Evolutionary conservation across 2,329 filamentous ascomycete genomes (phyloP).

Genomic region (Exophiala spinifera): DNA sequence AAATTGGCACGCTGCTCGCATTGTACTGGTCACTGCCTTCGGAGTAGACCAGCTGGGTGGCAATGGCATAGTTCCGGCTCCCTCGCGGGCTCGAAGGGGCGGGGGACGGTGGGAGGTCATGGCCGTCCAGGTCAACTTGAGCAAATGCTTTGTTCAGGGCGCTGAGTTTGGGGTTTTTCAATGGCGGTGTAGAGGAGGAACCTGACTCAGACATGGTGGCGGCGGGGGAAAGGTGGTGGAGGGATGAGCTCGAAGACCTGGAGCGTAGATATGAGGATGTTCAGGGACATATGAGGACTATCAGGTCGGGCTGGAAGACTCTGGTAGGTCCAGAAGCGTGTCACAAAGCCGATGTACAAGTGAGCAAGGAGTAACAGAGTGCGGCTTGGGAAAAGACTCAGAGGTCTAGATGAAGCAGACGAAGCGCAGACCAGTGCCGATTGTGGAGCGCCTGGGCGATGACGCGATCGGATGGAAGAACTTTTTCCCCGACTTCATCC

Average conservation of each 20-base stretch:
- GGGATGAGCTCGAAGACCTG: conserved; percentile 30
- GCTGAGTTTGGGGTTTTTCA: conserved; percentile 31
- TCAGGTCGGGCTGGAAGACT: neutral
- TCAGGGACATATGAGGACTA: conserved; percentile 29
- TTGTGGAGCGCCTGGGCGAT: neutral
- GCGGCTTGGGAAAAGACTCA: neutral
- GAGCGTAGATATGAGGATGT: conserved; percentile 27
- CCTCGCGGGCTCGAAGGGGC: conserved; percentile 86
- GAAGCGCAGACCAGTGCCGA: neutral
- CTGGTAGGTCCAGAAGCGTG: neutral
- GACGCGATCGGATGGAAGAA: conserved; percentile 1
- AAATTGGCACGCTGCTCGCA: conserved; percentile 92
- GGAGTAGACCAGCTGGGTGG: conserved; percentile 94
- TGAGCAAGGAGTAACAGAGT: neutral
- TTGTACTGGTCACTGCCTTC: conserved; percentile 97
- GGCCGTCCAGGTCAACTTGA: conserved; percentile 74
- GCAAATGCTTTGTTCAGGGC: conserved; percentile 51
- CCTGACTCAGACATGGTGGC: conserved; percentile 29
- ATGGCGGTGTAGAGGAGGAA: conserved; percentile 29
- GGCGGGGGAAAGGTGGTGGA: conserved; percentile 19
- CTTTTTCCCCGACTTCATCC: neutral
- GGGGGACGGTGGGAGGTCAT: conserved; percentile 84
- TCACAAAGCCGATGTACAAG: neutral
- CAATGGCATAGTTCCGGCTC: conserved; percentile 85
- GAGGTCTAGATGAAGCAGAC: neutral